Base-by-base conservation (phyloP, 2,329 filamentous ascomycete species). In the Fusarium poae region DNA sequence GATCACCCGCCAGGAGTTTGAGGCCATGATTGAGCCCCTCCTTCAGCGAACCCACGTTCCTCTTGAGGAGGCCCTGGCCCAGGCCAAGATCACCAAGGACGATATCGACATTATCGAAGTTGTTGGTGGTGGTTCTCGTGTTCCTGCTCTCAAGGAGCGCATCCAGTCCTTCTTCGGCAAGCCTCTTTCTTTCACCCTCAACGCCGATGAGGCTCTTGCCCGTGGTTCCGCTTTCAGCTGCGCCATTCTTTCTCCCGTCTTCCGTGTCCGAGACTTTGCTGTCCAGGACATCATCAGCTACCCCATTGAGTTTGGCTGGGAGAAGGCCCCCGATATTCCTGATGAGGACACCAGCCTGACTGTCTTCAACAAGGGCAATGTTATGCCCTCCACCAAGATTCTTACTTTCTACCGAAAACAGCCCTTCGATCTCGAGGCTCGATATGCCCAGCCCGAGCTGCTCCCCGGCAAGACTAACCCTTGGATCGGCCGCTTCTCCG, bases 341-440 rank as follows among this genome's bases (percentile, higher is more conserved):
- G 96, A 99, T 75, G 96, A 99, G 86, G 96, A 98, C 80, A 98
- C 96, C 57, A 97, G 91, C 84, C 86, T 99, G 74, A 97, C 93
- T 35, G 96, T 99, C 77, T 99, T 99, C 84, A 97, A 96, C 88
- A 94, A 92, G 82, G 95, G 95, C 80, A 97, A 97, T 78, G 90
- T 97, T 69, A 91, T 99, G 86, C 96, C 96, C 56, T 98, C 95
- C 8, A 99, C 96, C 71, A 99, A 99, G 88, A 98, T 99, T 72
- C 89, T 99, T 56, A 99, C 96, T 39, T 99, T 99, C 85, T 99
- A 98, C 87, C 91, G 96, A 74, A 98, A 98, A 86, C 93, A 98
- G 82, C 88, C 94, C 46, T 99, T 98, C 80, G 94, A 97, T 78
- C 87, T 99, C 53, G 96, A 99, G 85, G 96, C 96, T 64, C 91